Evolutionary conservation across 805 yeast genomes (phyloP).

Genomic region (Myxozyma vanderwaltii): DNA sequence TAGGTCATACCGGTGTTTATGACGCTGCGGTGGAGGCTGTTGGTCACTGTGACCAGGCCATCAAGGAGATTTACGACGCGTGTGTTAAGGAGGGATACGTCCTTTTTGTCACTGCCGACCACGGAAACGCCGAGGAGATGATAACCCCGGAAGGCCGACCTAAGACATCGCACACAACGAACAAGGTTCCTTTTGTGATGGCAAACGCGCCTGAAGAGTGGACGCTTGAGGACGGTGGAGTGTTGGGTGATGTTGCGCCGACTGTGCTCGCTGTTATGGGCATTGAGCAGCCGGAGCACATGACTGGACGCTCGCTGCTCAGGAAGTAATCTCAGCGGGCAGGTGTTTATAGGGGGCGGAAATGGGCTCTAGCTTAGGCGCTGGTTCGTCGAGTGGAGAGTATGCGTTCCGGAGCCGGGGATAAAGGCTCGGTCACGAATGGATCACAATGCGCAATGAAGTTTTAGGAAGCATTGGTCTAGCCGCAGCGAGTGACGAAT

Average conservation of each 20-base stretch:
- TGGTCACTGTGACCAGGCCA: conserved; percentile 34
- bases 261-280: conserved; percentile 35
- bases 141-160: conserved; percentile 33
- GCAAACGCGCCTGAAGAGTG: conserved; percentile 33
- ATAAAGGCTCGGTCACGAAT: not conserved
- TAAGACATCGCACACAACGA: conserved; percentile 35
- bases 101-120: conserved; percentile 35
- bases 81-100: conserved; percentile 29
- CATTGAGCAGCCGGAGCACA: conserved; percentile 33
- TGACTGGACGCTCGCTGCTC: conserved; percentile 33
- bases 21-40: conserved; percentile 36
- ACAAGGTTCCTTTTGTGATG: conserved; percentile 36
- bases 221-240: conserved; percentile 33
- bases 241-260: conserved; percentile 37
- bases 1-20: conserved; percentile 36
- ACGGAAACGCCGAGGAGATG: conserved; percentile 38
- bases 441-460: conserved; percentile 7
- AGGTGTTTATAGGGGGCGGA: not conserved
- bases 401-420: not conserved
- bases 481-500: not conserved
- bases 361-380: not conserved
- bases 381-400: not conserved
- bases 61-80: conserved; percentile 31
- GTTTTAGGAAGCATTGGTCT: not conserved
- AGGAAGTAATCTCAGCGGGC: conserved; percentile 7